phyloP scores from a whole-genome alignment of 805 yeast genomes.

The Starmerella kuoi region DNA sequence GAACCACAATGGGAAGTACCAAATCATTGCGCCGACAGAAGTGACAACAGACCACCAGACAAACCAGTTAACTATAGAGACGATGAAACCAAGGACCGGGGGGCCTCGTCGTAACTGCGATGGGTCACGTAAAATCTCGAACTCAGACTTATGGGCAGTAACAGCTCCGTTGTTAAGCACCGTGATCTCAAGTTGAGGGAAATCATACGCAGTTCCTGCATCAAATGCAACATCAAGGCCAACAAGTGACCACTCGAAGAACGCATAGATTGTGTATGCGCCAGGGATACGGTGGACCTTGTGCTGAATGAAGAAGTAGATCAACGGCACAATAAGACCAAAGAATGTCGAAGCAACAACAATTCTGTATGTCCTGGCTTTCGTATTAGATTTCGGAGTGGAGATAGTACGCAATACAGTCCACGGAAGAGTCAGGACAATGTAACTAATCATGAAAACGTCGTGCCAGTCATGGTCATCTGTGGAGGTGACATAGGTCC shows the following conservation, averaged over 20 bases:
- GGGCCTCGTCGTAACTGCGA: conserved; percentile 23
- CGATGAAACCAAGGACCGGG: conserved; percentile 24
- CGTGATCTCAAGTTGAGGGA: conserved; percentile 44
- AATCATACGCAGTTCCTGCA: conserved; percentile 62
- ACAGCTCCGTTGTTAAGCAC: conserved; percentile 27
- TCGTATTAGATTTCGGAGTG: conserved; percentile 36
- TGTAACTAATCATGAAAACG: conserved; percentile 84
- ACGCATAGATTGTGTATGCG: conserved; percentile 91
- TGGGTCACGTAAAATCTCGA: conserved; percentile 15
- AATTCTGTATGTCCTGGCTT: conserved; percentile 37
- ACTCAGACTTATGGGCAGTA: conserved; percentile 11
- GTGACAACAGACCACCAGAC: conserved; percentile 79
- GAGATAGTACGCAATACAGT: conserved; percentile 46
- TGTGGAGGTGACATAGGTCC: conserved; percentile 95
- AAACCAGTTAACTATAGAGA: conserved; percentile 46
- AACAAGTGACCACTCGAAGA: conserved; percentile 86
- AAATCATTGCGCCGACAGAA: conserved; percentile 69
- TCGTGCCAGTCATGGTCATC: conserved; percentile 97
- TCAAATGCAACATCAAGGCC: conserved; percentile 77
- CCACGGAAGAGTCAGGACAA: conserved; percentile 88
- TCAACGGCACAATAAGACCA: conserved; percentile 60
- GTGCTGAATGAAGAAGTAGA: conserved; percentile 85
- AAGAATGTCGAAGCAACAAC: conserved; percentile 52
- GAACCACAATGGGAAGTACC: conserved; percentile 97
- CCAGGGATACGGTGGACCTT: conserved; percentile 79